Conservation (phyloP, 768 basidiomycete genomes). For the Hebeloma cylindrosporum region DNA sequence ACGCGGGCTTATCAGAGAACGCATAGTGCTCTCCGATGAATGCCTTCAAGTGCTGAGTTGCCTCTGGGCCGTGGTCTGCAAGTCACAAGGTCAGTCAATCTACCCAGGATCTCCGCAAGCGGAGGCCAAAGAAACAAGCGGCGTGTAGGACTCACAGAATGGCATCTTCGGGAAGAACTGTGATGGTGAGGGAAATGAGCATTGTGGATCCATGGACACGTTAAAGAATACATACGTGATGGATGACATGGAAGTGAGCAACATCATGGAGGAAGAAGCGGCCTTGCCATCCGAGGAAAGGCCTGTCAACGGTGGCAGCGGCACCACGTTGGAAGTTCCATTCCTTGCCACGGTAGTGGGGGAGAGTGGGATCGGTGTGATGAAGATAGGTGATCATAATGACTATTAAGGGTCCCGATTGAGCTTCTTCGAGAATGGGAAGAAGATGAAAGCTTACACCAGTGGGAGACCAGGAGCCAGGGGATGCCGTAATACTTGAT, state of each 20-base stretch:
- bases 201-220: neutral
- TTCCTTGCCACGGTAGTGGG: conserved; percentile 54
- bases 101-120: neutral
- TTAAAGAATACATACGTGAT: conserved; percentile 45
- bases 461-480: conserved; percentile 56
- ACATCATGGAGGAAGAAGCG: conserved; percentile 69
- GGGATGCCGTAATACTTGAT: conserved; percentile 52
- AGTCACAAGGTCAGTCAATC: conserved; percentile 2
- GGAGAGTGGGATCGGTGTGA: conserved; percentile 59
- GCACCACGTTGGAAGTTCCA: conserved; percentile 68
- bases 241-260: conserved; percentile 62
- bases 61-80: conserved; percentile 50
- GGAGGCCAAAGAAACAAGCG: neutral
- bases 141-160: conserved; percentile 43
- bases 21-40: conserved; percentile 54
- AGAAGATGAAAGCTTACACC: conserved; percentile 39
- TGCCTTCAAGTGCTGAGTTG: conserved; percentile 47
- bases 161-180: conserved; percentile 64
- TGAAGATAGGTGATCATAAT: conserved; percentile 63
- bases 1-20: conserved; percentile 38
- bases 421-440: too few species aligned
- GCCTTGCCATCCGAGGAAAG: conserved; percentile 63
- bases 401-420: too few species aligned
- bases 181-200: conserved; percentile 12
- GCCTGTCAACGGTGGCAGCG: conserved; percentile 57